Conservation (phyloP, 2,329 filamentous ascomycete species). For the Nannizziopsis barbatae region DNA sequence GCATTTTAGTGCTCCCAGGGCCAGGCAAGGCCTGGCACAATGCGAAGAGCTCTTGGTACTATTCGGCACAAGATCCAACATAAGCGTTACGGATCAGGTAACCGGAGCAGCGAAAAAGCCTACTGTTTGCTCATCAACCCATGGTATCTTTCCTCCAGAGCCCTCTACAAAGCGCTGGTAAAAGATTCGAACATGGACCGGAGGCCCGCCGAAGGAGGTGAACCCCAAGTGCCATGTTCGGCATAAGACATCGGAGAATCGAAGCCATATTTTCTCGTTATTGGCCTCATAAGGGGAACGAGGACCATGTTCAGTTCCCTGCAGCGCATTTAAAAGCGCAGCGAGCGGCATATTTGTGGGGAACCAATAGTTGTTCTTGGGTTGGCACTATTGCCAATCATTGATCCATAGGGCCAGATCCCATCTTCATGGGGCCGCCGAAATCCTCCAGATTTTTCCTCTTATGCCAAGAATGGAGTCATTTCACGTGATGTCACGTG, state of each 20-base stretch:
- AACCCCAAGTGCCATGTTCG: conserved; percentile 52
- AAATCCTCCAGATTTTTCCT: too few relatives aligned
- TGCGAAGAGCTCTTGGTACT: conserved; percentile 64
- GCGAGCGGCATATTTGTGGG: conserved; percentile 10
- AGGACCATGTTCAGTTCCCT: background rate
- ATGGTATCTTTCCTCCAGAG: conserved; percentile 38
- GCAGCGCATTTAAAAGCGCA: conserved; percentile 11
- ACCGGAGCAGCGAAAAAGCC: conserved; percentile 13
- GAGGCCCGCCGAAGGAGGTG: conserved; percentile 55
- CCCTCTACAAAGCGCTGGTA: conserved; percentile 50
- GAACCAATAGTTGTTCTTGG: background rate
- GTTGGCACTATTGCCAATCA: background rate
- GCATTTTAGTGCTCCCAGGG: conserved; percentile 59
- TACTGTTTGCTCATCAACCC: conserved; percentile 60
- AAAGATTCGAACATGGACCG: conserved; percentile 60
- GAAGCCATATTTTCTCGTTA: conserved; percentile 22
- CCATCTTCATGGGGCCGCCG: too few relatives aligned
- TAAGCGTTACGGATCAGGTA: background rate
- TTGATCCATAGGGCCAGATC: too few relatives aligned
- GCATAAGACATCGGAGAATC: conserved; percentile 27
- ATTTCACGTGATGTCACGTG: too few relatives aligned
- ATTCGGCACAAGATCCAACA: background rate
- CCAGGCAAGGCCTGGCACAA: conserved; percentile 57
- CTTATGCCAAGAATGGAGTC: too few relatives aligned
- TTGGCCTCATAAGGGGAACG: conserved; percentile 16